Base-by-base conservation (phyloP, 2,329 filamentous ascomycete genomes). In the Botrytis aclada region DNA sequence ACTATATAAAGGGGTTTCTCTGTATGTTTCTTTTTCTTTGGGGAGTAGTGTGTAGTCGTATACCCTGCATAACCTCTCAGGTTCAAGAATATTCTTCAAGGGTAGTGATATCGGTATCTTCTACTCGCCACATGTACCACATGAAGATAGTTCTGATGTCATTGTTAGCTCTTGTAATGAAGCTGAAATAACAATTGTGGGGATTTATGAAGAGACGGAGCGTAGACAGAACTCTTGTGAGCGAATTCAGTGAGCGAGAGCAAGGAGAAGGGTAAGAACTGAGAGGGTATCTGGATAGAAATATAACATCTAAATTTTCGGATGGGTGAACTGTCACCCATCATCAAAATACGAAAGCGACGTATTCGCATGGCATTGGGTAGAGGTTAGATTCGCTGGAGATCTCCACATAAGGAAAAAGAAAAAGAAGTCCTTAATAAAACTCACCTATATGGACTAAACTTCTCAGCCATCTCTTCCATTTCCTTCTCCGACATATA, bases 51-150 rank as follows among this genome's bases (percentile, higher is more conserved):
- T 14, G 25, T 29, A 37, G 5, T 25, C 9, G 3, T 43, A 45
- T 29, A 43, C 37, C 37, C 45, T 70, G 16, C 18, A 34, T 9
- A 29, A 16, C 9, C 16, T 41, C 3, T 8, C 9, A 25, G 22
- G 0, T 6, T 69, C 18, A 69, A 25, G 65, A 29, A 32, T 63
- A 62, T 34, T 39, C 67, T 16, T 88, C 88, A 81, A 90, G 80
- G 4, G 87, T 87, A 75, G 86, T 89, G 39, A 95, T 83, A 81
- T 97, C 92, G 6, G 94, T 93, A 80, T 94, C 89, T 80, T 92
- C 92, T 18, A 95, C 90, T 74, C 92, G 86, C 95, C 95, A 98
- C 93, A 97, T 97, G 81, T 97, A 97, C 95, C 95, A 98, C 95
- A 98, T 98, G 80, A 97, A 97, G 61, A 98, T 81, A 78, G 92